A percentile compares a stretch with the other conserved stretches of the same genome.
Evolutionary conservation across 371 early-diverging fungal species (phyloP).

Genomic region (Basidiobolus meristosporus): DNA sequence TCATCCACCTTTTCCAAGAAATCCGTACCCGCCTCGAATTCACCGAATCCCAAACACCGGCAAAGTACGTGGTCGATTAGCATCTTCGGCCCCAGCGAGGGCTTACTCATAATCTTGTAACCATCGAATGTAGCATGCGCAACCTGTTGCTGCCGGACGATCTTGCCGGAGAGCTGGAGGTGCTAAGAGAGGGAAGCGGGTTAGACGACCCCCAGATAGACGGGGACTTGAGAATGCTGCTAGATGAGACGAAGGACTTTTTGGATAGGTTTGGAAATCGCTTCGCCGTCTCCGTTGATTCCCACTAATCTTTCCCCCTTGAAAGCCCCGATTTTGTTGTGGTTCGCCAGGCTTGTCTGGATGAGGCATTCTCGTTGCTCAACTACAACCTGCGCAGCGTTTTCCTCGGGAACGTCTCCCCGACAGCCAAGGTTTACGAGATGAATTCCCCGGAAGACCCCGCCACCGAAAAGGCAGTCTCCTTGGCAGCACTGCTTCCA

Average conservation of each 20-base stretch:
- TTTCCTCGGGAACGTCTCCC: neutral
- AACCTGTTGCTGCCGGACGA: conserved; percentile 50
- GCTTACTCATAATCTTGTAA: neutral
- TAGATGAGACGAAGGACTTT: conserved; percentile 69
- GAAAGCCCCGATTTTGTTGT: conserved; percentile 32
- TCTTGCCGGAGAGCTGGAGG: conserved; percentile 28
- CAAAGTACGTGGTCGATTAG: neutral
- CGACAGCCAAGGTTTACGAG: neutral
- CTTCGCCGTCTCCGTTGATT: neutral
- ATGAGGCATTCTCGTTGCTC: conserved; percentile 35
- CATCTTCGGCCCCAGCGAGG: neutral
- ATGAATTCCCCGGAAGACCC: conserved; percentile 1
- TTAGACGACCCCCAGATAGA: conserved; percentile 15
- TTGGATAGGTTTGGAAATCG: conserved; percentile 33
- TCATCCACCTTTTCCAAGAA: neutral
- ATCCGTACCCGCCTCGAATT: conserved; percentile 7
- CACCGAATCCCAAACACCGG: neutral
- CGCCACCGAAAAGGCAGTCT: conserved; percentile 12
- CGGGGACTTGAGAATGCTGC: conserved; percentile 23
- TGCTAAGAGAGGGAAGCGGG: conserved; percentile 24
- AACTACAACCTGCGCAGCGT: conserved; percentile 7
- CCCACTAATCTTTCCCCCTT: neutral
- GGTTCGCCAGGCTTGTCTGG: conserved; percentile 25
- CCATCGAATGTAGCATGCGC: conserved; percentile 14
- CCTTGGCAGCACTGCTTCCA: conserved; percentile 60